These are phyloP conservation scores for Ocimum tenuiflorum DNA, from an alignment of 257 asterid genomes.

Conservation along the genomic window DNA sequence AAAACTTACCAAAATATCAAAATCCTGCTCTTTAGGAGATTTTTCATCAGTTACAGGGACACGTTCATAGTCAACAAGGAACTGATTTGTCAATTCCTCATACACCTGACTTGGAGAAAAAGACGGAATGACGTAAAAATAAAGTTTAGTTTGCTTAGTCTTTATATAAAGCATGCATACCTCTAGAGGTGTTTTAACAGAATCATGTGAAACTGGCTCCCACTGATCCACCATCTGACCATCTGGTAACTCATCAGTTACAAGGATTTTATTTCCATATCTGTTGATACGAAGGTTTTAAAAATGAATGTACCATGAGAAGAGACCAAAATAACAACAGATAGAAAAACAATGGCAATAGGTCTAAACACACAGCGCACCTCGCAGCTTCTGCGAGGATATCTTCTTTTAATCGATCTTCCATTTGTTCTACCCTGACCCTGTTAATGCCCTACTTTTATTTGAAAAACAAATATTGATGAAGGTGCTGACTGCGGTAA, in stretches of 20 bases:
- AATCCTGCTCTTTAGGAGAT: slow-evolving; percentile 95
- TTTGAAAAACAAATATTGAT: slow-evolving; percentile 38
- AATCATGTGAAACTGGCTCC: slow-evolving; percentile 82
- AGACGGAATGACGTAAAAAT: slow-evolving; percentile 23
- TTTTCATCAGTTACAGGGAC: slow-evolving; percentile 95
- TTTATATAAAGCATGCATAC: slow-evolving; percentile 31
- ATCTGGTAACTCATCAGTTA: slow-evolving; percentile 96
- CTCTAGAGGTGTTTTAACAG: slow-evolving; percentile 91
- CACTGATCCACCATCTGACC: slow-evolving; percentile 99
- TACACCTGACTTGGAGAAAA: slow-evolving; percentile 62
- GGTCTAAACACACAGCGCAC: slow-evolving; percentile 26
- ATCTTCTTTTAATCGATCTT: slow-evolving; percentile 91
- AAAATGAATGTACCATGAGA: slow-evolving; percentile 20
- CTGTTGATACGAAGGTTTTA: slow-evolving; percentile 44
- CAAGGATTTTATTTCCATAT: slow-evolving; percentile 94
- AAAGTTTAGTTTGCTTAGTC: slow-evolving; percentile 5
- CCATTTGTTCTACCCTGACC: slow-evolving; percentile 97
- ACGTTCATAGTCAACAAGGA: slow-evolving; percentile 89
- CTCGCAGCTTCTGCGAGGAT: slow-evolving; percentile 81
- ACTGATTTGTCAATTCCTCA: slow-evolving; percentile 64
- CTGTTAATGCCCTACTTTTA: slow-evolving; percentile 96
- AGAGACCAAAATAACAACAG: background rate
- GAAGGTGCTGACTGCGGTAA: slow-evolving; percentile 23
- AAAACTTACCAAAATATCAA: slow-evolving; percentile 78
- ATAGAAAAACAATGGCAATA: background rate